These are phyloP conservation scores for Paecilomyces formosus DNA, from an alignment of 2,329 filamentous ascomycete species.

Conservation along the genomic window DNA sequence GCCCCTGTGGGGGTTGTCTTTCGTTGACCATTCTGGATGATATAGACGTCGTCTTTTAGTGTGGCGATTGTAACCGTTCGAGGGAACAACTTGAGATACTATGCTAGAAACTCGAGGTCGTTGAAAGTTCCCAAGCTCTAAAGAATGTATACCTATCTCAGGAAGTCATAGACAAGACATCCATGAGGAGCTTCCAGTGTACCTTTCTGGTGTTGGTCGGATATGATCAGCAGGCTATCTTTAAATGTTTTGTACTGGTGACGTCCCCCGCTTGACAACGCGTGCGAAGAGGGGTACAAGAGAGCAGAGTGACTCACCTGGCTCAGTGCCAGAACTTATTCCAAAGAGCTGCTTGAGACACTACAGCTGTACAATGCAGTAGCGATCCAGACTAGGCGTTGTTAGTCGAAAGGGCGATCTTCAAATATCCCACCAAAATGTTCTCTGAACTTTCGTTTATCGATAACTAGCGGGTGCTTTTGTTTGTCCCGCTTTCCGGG, in stretches of 20 bases:
- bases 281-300: background rate
- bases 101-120: background rate
- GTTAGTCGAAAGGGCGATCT: background rate
- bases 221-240: background rate
- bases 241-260: background rate
- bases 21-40: conserved; percentile 41
- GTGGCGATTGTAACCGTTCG: background rate
- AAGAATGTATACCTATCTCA: background rate
- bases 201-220: background rate
- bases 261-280: background rate
- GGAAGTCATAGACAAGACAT: background rate
- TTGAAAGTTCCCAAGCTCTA: background rate
- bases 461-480: conserved; percentile 5
- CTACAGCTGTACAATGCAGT: background rate
- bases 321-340: background rate
- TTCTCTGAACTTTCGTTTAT: conserved; percentile 4
- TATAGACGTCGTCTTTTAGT: background rate
- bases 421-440: background rate
- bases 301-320: background rate
- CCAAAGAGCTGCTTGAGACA: background rate
- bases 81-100: background rate
- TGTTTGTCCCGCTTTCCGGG: conserved; percentile 3
- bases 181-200: background rate
- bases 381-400: background rate
- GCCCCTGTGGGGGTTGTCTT: conserved; percentile 39